A percentile compares a stretch with the other conserved stretches of the same genome.
Conservation (phyloP, 345 rosid genomes). For the Mallotus nudiflorus region DNA sequence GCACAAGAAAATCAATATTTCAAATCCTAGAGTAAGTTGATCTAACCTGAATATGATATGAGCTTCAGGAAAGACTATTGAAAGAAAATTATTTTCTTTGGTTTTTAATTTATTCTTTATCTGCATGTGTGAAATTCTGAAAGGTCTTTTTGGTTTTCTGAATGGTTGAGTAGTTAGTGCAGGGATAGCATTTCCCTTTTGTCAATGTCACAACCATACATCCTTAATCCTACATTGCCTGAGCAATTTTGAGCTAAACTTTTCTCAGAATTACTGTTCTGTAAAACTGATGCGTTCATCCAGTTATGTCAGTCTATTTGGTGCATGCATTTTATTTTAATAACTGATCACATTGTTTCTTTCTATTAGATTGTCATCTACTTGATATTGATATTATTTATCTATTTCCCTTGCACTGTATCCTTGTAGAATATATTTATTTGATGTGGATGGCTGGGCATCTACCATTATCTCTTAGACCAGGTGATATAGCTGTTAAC, state of each 20-base stretch:
- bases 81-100: too few species aligned
- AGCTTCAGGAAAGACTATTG: background rate
- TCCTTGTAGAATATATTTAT: background rate
- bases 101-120: too few species aligned
- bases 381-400: too few species aligned
- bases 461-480: conserved; percentile 18
- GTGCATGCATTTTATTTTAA: background rate
- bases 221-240: background rate
- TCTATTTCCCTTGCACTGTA: too few species aligned
- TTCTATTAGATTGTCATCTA: too few species aligned
- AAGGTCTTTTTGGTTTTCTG: background rate
- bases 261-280: background rate
- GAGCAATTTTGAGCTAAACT: background rate
- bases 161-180: background rate
- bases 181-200: background rate
- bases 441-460: conserved; percentile 3
- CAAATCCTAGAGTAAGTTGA: conserved; percentile 89
- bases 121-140: background rate
- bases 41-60: background rate
- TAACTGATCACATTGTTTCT: background rate
- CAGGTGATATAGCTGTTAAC: conserved; percentile 34
- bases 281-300: conserved; percentile 3
- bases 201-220: too few species aligned
- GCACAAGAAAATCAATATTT: conserved; percentile 96
- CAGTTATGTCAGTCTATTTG: background rate